Base-by-base conservation (phyloP, 176 grass and related monocot genomes). In the Raddia guianensis region DNA sequence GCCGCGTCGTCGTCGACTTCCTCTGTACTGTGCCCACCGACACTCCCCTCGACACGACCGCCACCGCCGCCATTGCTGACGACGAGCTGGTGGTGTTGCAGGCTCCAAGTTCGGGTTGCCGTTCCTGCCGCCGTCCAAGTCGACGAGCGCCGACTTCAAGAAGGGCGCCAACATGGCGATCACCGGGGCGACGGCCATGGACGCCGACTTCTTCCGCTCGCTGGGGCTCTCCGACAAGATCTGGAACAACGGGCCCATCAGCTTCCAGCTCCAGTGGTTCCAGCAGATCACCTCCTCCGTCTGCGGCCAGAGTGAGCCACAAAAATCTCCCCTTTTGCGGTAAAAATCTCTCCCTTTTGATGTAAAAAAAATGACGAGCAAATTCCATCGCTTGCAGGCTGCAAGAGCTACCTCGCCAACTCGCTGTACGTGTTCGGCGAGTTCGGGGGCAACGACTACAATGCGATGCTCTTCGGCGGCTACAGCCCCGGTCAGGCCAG, bases 381-480 rank as follows among this genome's bases (percentile, higher is more conserved):
- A 12, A 6, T 58, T 1, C 11, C 2, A 2, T 9, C 48, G 27
- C 27, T 16, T 46, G 48, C 66, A 87, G 91, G 45, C 18, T 93
- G 91, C 85, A 83, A 68, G 70, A 73, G 51, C 78, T 93, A 83
- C 78, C 70, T 93, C 1, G 0, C 45, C 0, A 86, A 83, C 1
- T 93, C 88, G 0, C 80, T 93, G 18, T 82, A 88, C 43, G 65
- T 93, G 12, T 81, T 93, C 79, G 91, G 91, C 18, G 91, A 93
- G 79, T 88, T 93, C 51, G 91, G 85, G 0, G 88, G 91, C 2
- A 93, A 93, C 79, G 91, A 90, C 77, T 93, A 93, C 88, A 93
- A 90, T 49, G 88, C 91, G 16, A 85, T 84, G 75, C 79, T 93
- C 7, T 93, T 93, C 88, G 76, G 80, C 7, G 84, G 81, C 78